phyloP scores from a whole-genome alignment of 1,284 basidiomycete species.

The Mycocalia duriaeana region DNA sequence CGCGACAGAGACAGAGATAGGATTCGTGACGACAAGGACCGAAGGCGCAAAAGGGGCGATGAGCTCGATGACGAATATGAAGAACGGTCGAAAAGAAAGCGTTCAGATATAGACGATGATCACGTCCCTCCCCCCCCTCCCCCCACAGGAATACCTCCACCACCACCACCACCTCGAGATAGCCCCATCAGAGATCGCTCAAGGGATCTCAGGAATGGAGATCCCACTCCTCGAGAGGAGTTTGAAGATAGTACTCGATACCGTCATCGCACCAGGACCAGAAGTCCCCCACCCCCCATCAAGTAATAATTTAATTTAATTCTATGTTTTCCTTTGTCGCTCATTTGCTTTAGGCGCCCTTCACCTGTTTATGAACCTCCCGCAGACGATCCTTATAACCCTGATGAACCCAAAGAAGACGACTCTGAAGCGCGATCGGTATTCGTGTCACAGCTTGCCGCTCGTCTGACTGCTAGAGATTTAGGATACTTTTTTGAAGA shows the following conservation, averaged over 20 bases:
- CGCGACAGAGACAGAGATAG: constrained; percentile 36
- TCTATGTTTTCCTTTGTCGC: constrained; percentile 4
- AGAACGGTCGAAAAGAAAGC: constrained; percentile 54
- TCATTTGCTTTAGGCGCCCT: constrained; percentile 33
- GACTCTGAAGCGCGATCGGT: constrained; percentile 95
- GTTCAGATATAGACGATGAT: constrained; percentile 42
- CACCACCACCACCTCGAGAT: constrained; percentile 41
- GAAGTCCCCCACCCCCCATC: constrained; percentile 36
- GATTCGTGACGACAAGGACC: constrained; percentile 40
- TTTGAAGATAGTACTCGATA: constrained; percentile 46
- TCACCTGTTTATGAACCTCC: constrained; percentile 71
- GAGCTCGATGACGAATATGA: constrained; percentile 47
- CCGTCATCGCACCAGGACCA: constrained; percentile 15
- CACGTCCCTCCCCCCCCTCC: constrained; percentile 36
- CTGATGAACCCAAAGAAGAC: constrained; percentile 76
- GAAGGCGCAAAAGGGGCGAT: too few relatives aligned
- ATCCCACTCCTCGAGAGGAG: constrained; percentile 52
- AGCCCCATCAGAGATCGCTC: constrained; percentile 57
- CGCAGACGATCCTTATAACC: constrained; percentile 58
- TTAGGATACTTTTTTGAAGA: constrained; percentile 99
- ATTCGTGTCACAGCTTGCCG: constrained; percentile 96
- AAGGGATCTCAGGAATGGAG: constrained; percentile 48
- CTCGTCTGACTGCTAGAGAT: constrained; percentile 90
- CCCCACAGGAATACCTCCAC: constrained; percentile 35
- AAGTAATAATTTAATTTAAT: constrained; percentile 31